Evolutionary conservation across 768 basidiomycete species (phyloP).

Genomic region (Mrakia hoshinonis): DNA sequence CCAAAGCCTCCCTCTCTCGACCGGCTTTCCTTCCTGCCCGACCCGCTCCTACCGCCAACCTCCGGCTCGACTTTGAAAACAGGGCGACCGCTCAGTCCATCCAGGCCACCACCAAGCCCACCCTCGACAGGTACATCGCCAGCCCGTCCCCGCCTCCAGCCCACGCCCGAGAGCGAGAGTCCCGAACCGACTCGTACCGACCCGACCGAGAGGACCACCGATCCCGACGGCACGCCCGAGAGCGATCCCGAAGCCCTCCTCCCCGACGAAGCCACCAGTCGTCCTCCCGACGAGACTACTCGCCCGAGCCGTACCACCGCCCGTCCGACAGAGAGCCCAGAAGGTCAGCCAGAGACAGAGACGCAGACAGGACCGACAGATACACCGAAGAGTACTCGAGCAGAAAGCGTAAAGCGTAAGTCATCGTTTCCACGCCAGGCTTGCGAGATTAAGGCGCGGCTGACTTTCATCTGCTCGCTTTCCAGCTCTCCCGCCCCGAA

Average conservation of each 20-base stretch:
- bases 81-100: conserved; percentile 5
- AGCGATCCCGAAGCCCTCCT: conserved; percentile 10
- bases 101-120: conserved; percentile 1
- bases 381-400: conserved; percentile 1
- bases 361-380: neutral
- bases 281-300: conserved; percentile 8
- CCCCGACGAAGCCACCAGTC: neutral
- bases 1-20: neutral
- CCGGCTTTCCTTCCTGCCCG: conserved; percentile 7
- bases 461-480: neutral
- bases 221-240: conserved; percentile 2
- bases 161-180: neutral
- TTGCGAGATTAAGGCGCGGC: neutral
- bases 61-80: conserved; percentile 11
- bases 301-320: conserved; percentile 16
- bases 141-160: neutral
- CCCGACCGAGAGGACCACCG: conserved; percentile 3
- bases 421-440: neutral
- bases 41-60: conserved; percentile 2
- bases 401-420: conserved; percentile 18
- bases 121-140: conserved; percentile 12
- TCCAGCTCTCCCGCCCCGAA: neutral
- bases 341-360: neutral
- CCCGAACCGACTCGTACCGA: conserved; percentile 18
- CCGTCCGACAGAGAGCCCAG: neutral